These are phyloP conservation scores for Penicillium manginii DNA, from an alignment of 495 filamentous ascomycete genomes.

Conservation along the genomic window DNA sequence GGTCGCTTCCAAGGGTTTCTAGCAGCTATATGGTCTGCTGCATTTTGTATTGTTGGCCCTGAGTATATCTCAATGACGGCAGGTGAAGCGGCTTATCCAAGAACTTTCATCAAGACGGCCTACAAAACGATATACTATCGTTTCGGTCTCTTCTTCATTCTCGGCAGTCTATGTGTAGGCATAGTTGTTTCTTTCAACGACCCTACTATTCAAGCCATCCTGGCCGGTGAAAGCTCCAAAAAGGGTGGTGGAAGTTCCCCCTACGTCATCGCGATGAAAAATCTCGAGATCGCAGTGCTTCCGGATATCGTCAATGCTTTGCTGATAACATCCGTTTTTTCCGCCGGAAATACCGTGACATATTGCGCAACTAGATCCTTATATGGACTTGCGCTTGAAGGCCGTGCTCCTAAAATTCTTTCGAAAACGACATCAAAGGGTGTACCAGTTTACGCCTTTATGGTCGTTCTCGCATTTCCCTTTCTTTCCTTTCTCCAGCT, in stretches of 20 bases:
- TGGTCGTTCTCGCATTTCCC: constrained; percentile 51
- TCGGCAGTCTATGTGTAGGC: constrained; percentile 69
- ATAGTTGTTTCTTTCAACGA: constrained; percentile 65
- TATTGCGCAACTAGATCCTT: constrained; percentile 78
- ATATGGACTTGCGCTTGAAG: constrained; percentile 72
- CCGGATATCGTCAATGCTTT: background rate
- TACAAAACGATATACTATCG: constrained; percentile 78
- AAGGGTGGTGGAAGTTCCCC: constrained; percentile 46
- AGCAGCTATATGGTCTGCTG: constrained; percentile 62
- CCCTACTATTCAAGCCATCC: constrained; percentile 13
- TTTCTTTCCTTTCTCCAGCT: constrained; percentile 43
- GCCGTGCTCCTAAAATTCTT: constrained; percentile 64
- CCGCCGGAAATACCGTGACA: constrained; percentile 81
- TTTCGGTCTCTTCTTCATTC: constrained; percentile 74
- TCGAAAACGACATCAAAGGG: constrained; percentile 48
- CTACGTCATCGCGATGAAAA: constrained; percentile 45
- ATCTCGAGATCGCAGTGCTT: background rate
- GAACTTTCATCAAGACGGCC: constrained; percentile 55
- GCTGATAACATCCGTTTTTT: constrained; percentile 47
- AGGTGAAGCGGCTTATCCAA: constrained; percentile 75
- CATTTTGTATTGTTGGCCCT: constrained; percentile 55
- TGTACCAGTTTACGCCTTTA: constrained; percentile 53
- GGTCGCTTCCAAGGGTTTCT: constrained; percentile 76
- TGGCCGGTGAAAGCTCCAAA: background rate
- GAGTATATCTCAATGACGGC: constrained; percentile 83